Base-by-base conservation (phyloP, 805 yeast species). In the Schwanniomyces polymorphus region DNA sequence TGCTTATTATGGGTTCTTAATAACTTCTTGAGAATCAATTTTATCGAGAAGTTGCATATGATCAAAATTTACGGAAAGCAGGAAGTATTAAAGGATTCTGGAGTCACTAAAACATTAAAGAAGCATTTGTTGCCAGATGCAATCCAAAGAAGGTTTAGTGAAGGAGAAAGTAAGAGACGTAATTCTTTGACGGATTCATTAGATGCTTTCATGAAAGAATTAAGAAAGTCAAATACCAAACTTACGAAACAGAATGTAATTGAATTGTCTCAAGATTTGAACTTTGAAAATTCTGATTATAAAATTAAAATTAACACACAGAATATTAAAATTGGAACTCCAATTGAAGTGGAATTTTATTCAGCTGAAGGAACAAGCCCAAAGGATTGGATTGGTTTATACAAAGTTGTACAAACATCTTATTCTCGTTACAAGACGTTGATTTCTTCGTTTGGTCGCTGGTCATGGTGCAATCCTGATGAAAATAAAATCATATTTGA, bases 31-130 rank as follows among this genome's bases (percentile, higher is more conserved):
- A 74, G 88, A 53, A 81, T 87, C 50, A 82, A 82, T 53, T 84
- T 84, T 58, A 84, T 88, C 49, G 96, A 88, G 58, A 83, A 81
- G 57, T 82, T 86, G 27, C 95, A 88, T 59, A 85, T 88, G 87
- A 77, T 81, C 47, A 83, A 81, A 59, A 73, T 88, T 4, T 88
- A 88, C 59, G 95, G 95, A 21, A 82, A 81, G 51, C 74, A 71
- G 45, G 79, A 74, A 56, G 82, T 84, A 6, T 60, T 79, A 42
- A 70, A 84, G 52, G 84, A 82, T 50, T 78, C 73, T 48, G 78
- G 70, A 44, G 81, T 63, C 58, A 79, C 71, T 33, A 74, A 61
- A 51, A 77, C 71, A 12, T 69, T 70, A 56, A 67, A 64, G 59
- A 70, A 64, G 57, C 80, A 62, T 52, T 71, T 63, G 56, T 63